These are phyloP conservation scores for Graphiopsis chlorocephala DNA, from an alignment of 2,329 filamentous ascomycete species.

Conservation along the genomic window DNA sequence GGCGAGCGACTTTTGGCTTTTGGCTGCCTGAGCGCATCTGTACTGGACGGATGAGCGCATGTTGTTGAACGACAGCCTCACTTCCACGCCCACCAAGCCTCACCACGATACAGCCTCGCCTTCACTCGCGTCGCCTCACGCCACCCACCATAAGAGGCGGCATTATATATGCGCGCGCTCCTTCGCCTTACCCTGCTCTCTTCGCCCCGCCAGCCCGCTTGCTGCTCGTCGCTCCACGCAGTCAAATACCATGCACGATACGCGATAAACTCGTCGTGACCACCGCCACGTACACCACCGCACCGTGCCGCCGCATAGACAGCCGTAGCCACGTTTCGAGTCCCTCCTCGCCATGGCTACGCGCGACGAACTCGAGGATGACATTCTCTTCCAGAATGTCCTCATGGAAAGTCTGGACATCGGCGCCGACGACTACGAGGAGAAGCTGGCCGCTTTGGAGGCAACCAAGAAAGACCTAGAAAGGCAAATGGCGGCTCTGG, in stretches of 20 bases:
- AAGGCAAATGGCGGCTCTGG: slow-evolving; percentile 18
- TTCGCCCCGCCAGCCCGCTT: background rate
- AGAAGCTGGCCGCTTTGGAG: slow-evolving; percentile 24
- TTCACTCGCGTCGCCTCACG: background rate
- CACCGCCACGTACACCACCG: background rate
- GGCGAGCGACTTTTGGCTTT: background rate
- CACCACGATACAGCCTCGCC: background rate
- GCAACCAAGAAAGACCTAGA: slow-evolving; percentile 25
- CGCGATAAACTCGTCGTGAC: slow-evolving; percentile 4
- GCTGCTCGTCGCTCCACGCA: background rate
- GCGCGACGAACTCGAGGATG: slow-evolving; percentile 25
- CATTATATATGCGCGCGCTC: background rate
- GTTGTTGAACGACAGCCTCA: background rate
- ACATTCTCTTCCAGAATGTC: slow-evolving; percentile 33
- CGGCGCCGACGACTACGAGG: slow-evolving; percentile 30
- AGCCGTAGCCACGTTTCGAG: background rate
- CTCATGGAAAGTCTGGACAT: slow-evolving; percentile 33
- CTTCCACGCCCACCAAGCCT: background rate
- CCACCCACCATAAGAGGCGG: background rate
- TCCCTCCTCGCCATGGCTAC: background rate
- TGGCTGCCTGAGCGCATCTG: background rate
- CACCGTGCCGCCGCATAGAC: background rate
- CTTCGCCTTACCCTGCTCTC: background rate
- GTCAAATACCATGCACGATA: background rate
- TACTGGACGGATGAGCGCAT: background rate